Evolutionary conservation across 495 filamentous ascomycete species (phyloP).

Genomic region (Neurospora sp.): DNA sequence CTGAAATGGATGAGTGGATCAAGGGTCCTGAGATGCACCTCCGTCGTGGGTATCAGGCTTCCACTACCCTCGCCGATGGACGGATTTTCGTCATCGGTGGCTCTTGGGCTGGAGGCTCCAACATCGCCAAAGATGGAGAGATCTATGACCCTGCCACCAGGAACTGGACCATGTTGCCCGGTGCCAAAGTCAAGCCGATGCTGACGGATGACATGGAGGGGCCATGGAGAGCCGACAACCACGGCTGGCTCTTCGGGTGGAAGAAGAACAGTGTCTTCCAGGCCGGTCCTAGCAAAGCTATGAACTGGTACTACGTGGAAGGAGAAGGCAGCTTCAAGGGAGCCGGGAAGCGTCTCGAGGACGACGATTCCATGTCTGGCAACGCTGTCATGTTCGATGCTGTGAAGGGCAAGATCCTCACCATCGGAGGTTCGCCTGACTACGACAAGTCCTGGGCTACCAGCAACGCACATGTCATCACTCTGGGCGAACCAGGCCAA

Average conservation of each 20-base stretch:
- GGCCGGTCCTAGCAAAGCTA: constrained; percentile 43
- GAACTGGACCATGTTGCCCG: constrained; percentile 10
- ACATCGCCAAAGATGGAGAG: constrained; percentile 13
- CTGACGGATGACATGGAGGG: constrained; percentile 39
- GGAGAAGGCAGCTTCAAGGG: constrained; percentile 26
- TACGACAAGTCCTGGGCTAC: neutral
- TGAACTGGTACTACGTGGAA: constrained; percentile 48
- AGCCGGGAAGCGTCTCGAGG: constrained; percentile 28
- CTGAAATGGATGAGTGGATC: constrained; percentile 21
- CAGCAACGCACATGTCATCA: neutral
- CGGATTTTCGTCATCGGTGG: constrained; percentile 52
- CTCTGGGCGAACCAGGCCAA: neutral
- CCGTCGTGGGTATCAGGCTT: constrained; percentile 48
- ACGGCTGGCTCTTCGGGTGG: constrained; percentile 55
- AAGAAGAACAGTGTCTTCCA: constrained; percentile 46
- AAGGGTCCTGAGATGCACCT: constrained; percentile 32
- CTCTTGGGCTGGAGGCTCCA: constrained; percentile 38
- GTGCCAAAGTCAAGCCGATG: constrained; percentile 35
- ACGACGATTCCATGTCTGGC: constrained; percentile 35
- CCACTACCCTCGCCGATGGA: constrained; percentile 42
- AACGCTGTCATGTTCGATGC: constrained; percentile 38
- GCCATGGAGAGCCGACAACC: constrained; percentile 43
- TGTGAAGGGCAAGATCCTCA: constrained; percentile 45
- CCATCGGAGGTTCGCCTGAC: constrained; percentile 40
- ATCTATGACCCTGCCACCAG: neutral